These are phyloP conservation scores for Beauveria bassiana DNA, from an alignment of 2,329 filamentous ascomycete genomes.

Conservation along the genomic window DNA sequence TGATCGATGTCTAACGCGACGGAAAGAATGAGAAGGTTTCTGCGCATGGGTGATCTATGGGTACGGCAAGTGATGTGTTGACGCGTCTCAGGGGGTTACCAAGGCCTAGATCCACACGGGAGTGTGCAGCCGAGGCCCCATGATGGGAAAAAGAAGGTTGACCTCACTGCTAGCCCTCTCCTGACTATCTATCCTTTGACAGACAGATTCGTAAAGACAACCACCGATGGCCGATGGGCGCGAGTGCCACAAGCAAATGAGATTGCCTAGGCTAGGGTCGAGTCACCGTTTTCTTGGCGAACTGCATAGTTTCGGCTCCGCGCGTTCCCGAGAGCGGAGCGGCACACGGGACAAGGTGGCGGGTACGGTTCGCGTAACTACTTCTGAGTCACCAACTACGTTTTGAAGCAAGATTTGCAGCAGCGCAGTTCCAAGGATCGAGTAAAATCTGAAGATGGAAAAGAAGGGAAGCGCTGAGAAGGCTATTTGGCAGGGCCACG, in stretches of 20 bases:
- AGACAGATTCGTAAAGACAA: no score
- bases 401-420: background rate
- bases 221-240: background rate
- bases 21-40: background rate
- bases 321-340: background rate
- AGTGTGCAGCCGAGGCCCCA: background rate
- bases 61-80: background rate
- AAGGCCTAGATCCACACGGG: background rate
- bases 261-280: background rate
- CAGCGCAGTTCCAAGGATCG: background rate
- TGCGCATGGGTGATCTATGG: background rate
- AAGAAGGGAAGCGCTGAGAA: background rate
- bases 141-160: no score
- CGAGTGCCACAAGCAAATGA: background rate
- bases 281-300: background rate
- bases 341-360: background rate
- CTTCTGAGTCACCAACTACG: background rate
- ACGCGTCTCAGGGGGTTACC: background rate
- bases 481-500: slow-evolving; percentile 5
- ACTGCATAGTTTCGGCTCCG: background rate
- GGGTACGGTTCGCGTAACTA: no score
- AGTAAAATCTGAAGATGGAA: background rate
- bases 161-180: background rate
- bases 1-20: background rate
- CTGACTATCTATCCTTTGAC: background rate